Conservation (phyloP, 345 rosid genomes). For the Erysimum cheiranthoides region DNA sequence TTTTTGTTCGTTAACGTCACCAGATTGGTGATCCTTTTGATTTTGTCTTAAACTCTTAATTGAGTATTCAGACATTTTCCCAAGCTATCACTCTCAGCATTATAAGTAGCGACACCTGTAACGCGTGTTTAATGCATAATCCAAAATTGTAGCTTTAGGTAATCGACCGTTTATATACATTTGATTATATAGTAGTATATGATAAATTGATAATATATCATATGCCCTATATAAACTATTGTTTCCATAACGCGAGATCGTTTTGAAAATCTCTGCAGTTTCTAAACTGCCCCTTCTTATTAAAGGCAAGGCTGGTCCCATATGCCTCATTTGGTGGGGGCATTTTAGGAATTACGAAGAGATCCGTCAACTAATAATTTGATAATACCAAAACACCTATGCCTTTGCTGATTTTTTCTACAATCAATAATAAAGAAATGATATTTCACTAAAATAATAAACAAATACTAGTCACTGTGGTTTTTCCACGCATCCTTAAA, state of each 20-base stretch:
- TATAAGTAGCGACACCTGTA: slow-evolving; percentile 39
- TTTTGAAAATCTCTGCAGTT: background rate
- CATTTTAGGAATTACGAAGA: background rate
- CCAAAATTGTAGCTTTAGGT: slow-evolving; percentile 36
- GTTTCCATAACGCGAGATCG: background rate
- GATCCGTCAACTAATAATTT: background rate
- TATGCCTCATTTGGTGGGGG: background rate
- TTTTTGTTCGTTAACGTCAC: slow-evolving; percentile 28
- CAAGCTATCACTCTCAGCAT: slow-evolving; percentile 37
- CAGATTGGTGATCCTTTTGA: slow-evolving; percentile 14
- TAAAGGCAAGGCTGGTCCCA: background rate
- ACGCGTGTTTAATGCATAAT: slow-evolving; percentile 42
- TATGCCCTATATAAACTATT: background rate
- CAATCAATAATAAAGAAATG: background rate
- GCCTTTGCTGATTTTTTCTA: slow-evolving; percentile 10
- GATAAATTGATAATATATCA: slow-evolving; percentile 22
- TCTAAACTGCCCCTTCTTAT: slow-evolving; percentile 13
- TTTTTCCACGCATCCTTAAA: slow-evolving; percentile 3
- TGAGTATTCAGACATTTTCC: slow-evolving; percentile 29
- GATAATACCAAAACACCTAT: slow-evolving; percentile 5
- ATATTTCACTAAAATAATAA: background rate
- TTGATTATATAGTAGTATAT: background rate
- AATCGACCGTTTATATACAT: slow-evolving; percentile 33
- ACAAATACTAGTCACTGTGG: background rate
- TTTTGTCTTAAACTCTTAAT: slow-evolving; percentile 4